Evolutionary conservation across 495 filamentous ascomycete genomes (phyloP).

Genomic region (Trichoderma asperelloides): DNA sequence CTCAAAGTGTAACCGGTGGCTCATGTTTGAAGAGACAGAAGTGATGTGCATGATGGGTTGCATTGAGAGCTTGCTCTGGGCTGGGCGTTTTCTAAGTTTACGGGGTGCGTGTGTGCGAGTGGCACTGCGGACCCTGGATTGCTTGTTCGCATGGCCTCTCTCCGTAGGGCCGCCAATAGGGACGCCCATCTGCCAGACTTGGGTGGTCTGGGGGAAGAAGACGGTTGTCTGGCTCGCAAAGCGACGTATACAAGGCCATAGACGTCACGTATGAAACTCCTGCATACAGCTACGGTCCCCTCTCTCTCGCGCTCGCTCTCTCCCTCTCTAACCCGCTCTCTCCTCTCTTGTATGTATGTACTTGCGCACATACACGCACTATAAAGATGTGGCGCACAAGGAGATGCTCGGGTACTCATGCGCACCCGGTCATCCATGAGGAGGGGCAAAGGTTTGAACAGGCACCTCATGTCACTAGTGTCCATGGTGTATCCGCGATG

Average conservation of each 20-base stretch:
- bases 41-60: neutral
- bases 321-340: neutral
- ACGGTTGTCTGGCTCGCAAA: neutral
- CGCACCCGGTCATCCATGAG: neutral
- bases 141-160: neutral
- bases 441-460: conserved; percentile 1
- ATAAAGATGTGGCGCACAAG: neutral
- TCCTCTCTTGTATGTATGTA: neutral
- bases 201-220: neutral
- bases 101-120: neutral
- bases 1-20: neutral
- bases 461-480: conserved; percentile 4
- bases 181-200: neutral
- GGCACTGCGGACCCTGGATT: neutral
- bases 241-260: neutral
- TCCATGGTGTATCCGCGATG: neutral
- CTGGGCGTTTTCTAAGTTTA: neutral
- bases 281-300: neutral
- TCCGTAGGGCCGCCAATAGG: neutral
- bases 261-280: neutral
- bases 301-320: neutral
- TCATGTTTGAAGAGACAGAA: neutral
- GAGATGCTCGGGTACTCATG: neutral
- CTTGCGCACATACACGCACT: neutral
- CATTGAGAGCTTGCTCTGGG: neutral